Evolutionary conservation across 2,329 filamentous ascomycete genomes (phyloP).

Genomic region (Ceratocystis lukuohia): DNA sequence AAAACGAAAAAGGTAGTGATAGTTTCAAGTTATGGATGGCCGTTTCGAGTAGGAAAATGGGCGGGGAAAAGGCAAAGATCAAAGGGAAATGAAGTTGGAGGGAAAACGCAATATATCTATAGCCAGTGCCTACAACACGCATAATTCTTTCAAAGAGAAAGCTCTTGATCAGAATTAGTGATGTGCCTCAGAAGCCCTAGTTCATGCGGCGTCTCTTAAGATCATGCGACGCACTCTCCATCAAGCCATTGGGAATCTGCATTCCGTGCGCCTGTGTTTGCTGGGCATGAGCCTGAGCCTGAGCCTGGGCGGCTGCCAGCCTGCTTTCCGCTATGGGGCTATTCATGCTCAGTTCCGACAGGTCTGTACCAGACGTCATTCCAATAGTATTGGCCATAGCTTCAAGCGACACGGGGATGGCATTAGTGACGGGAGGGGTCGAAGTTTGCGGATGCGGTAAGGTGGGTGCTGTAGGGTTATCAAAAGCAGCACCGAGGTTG

Average conservation of each 20-base stretch:
- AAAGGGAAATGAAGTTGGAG: not conserved
- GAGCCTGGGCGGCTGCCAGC: not conserved
- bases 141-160: not conserved
- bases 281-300: slow-evolving; percentile 2
- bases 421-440: not conserved
- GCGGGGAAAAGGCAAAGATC: not conserved
- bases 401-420: not conserved
- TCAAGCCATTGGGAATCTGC: slow-evolving; percentile 6
- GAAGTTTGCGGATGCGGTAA: not conserved
- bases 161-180: not conserved
- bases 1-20: too few relatives aligned
- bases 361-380: slow-evolving; percentile 14
- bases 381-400: not conserved
- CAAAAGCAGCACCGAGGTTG: slow-evolving; percentile 9
- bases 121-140: not conserved
- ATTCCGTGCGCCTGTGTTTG: not conserved
- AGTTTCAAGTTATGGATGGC: too few relatives aligned
- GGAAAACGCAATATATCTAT: not conserved
- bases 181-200: slow-evolving; percentile 1
- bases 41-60: not conserved
- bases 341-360: slow-evolving; percentile 18
- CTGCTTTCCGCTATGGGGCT: slow-evolving; percentile 10
- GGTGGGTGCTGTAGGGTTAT: slow-evolving; percentile 2
- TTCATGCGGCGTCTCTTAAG: slow-evolving; percentile 16
- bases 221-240: slow-evolving; percentile 15